Evolutionary conservation across 139 green algal genomes (phyloP), one percentile per base, ranked within the genome.

Genomic region (Chlamydomonas sphaeroides): DNA sequence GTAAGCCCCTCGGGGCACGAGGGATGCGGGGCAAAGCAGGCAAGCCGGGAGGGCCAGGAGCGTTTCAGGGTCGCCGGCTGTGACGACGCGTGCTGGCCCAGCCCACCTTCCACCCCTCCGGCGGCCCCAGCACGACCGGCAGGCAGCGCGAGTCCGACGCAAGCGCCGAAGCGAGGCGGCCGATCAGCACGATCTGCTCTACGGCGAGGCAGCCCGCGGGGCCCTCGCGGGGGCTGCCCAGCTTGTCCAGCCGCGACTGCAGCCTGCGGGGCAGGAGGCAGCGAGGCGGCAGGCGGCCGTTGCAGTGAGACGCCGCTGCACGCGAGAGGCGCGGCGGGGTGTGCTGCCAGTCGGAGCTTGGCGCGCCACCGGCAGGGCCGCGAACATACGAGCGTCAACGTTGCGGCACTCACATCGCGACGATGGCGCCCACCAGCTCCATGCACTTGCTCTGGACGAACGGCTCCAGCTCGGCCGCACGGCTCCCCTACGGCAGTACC

Each of bases 151-250:
- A 87, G 61, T 87, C 72, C 14, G 42, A 66, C 41, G 36, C 78
- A 4, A 92, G 65, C 14, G 77, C 86, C 6, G 75, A 78, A 53
- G 84, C 87, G 45, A 92, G 82, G 26, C 87, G 79, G 23, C 86
- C 91, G 8, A 96, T 28, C 32, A 96, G 68, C 56, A 97, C 83
- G 30, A 92, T 87, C 75, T 92, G 84, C 75, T 93, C 80, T 0
- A 80, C 72, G 51, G 59, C 65, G 10, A 65, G 17, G 15, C 86
- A 74, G 28, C 89, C 88, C 15, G 51, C 41, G 38, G 74, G 51
- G 8, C 86, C 87, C 30, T 63, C 39, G 26, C 42, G 38, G 3
- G 63, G 72, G 6, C 33, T 17, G 11, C 70, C 74, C 48, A 92
- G 45, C 42, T 38, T 20, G 39, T 87, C 49, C 45, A 92, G 53